Evolutionary conservation across 2,329 filamentous ascomycete species (phyloP).

Genomic region (Colletotrichum australisinense): DNA sequence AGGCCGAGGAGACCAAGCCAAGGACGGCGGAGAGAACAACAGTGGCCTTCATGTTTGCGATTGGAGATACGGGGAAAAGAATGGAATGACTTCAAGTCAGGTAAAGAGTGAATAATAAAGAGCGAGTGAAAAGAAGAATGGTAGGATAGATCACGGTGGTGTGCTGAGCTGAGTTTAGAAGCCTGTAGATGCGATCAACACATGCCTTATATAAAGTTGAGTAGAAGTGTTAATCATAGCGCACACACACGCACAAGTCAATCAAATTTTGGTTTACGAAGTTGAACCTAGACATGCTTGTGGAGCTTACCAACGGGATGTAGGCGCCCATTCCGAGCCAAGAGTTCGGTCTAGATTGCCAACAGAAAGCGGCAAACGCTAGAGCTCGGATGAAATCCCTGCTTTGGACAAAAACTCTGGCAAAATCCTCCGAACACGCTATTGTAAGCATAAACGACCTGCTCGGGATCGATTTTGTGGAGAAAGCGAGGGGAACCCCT

Average conservation of each 20-base stretch:
- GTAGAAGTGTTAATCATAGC: not conserved
- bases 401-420: not conserved
- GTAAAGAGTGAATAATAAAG: not conserved
- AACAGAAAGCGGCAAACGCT: not conserved
- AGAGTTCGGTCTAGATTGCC: not conserved
- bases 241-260: not conserved
- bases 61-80: not conserved
- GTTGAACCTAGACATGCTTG: not conserved
- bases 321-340: not conserved
- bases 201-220: not conserved
- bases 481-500: not conserved
- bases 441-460: not conserved
- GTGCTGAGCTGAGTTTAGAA: not conserved
- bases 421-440: not conserved
- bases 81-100: slow-evolving; percentile 28
- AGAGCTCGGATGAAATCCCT: not conserved
- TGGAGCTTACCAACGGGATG: not conserved
- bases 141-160: slow-evolving; percentile 11
- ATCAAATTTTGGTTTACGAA: not conserved
- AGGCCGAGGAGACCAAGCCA: slow-evolving; percentile 17
- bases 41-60: slow-evolving; percentile 26
- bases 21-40: slow-evolving; percentile 22
- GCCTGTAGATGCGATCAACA: not conserved
- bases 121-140: slow-evolving; percentile 1
- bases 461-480: not conserved